Evolutionary conservation across 164 flowering plant species (phyloP).

Genomic region (Nelumbo lutea): DNA sequence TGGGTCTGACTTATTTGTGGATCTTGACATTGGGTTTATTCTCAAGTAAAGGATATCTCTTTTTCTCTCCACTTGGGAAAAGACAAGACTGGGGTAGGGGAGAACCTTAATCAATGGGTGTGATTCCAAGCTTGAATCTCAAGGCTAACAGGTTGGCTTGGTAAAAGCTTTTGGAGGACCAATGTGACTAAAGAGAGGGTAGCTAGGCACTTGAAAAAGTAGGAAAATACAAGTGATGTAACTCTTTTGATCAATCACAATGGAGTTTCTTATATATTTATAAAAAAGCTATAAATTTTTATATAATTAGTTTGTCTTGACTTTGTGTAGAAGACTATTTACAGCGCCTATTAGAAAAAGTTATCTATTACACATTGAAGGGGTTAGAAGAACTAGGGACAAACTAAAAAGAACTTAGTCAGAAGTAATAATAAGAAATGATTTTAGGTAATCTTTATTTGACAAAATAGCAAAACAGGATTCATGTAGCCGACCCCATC

Average conservation of each 20-base stretch:
- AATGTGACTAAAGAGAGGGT: background rate
- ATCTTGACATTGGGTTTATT: slow-evolving; percentile 21
- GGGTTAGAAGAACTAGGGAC: too few species aligned
- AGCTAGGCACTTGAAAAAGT: background rate
- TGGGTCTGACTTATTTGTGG: slow-evolving; percentile 22
- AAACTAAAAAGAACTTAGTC: too few species aligned
- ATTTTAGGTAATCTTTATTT: too few species aligned
- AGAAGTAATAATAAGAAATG: too few species aligned
- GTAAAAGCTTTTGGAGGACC: slow-evolving; percentile 6
- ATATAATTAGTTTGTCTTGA: too few species aligned
- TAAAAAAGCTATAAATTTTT: too few species aligned
- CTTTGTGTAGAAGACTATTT: too few species aligned
- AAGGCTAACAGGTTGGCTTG: slow-evolving; percentile 31
- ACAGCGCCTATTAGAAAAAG: too few species aligned
- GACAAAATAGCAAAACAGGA: too few species aligned
- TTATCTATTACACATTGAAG: too few species aligned
- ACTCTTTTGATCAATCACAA: too few species aligned
- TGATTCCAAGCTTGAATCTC: slow-evolving; percentile 40
- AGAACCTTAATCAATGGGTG: slow-evolving; percentile 23
- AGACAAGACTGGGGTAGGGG: slow-evolving; percentile 23
- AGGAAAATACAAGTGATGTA: background rate
- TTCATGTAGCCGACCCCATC: too few species aligned
- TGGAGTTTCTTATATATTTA: background rate
- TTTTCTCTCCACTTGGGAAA: slow-evolving; percentile 49
- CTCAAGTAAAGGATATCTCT: slow-evolving; percentile 52